phyloP scores from a whole-genome alignment of 306 rosid genomes.

The Morella rubra region DNA sequence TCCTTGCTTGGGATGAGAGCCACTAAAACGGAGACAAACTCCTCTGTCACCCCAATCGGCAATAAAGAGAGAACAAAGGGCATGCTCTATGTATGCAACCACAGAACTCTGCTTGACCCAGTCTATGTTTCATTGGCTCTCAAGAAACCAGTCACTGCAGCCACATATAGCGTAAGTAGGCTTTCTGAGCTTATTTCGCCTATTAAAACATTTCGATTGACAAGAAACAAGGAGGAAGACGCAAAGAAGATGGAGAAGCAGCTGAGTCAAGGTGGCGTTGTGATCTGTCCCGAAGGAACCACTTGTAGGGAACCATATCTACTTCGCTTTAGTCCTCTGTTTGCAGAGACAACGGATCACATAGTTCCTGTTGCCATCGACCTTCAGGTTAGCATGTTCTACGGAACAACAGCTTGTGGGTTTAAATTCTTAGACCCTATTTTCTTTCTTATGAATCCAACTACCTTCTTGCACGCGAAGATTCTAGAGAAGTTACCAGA shows the following conservation, averaged over 20 bases:
- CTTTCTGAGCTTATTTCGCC: not conserved
- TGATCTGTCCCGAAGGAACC: slow-evolving; percentile 1
- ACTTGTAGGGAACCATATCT: slow-evolving; percentile 8
- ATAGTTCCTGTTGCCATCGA: not conserved
- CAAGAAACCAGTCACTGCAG: not conserved
- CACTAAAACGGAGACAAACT: not conserved
- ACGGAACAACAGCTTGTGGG: slow-evolving; percentile 6
- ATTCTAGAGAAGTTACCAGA: not conserved
- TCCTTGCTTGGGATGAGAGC: not conserved
- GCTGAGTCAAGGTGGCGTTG: not conserved
- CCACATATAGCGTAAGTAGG: not conserved
- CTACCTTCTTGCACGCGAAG: not conserved
- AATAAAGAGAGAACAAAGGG: not conserved
- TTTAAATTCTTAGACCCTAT: slow-evolving; percentile 1
- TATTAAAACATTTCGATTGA: not conserved
- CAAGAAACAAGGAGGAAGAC: slow-evolving; percentile 9
- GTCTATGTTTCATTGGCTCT: not conserved
- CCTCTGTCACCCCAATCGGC: not conserved
- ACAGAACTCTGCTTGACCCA: not conserved
- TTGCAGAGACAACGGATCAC: not conserved
- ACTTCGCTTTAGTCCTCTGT: slow-evolving; percentile 7
- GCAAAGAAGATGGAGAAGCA: not conserved
- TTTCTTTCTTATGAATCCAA: not conserved
- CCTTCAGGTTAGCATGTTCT: not conserved
- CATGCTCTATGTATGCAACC: slow-evolving; percentile 6